Base-by-base conservation (phyloP, 768 basidiomycete species). In the Leucogyrophana mollusca region DNA sequence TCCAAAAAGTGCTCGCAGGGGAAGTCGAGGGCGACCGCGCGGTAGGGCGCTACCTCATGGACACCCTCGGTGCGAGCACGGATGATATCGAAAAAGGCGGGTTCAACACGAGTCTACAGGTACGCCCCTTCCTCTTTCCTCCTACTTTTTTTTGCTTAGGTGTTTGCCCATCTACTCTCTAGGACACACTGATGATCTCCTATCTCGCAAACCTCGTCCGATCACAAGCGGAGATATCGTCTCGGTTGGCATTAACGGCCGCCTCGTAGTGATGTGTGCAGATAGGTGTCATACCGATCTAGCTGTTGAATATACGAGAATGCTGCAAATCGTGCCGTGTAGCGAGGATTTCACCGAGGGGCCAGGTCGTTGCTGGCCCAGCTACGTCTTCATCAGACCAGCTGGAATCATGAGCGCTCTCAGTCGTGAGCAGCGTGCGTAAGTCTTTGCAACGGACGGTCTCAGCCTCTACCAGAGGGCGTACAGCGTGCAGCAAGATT, bases 261-360 rank as follows among this genome's bases (percentile, higher is more conserved):
- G 66, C 74, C 38, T 65, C 65, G 56, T 79, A 69, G 56, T 54
- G 18, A 34, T 20, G 17, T 27, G 17, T 21, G 21, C 35, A 32
- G 30, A 23, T 38, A 27, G 16, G 25, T 46, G 42, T 25, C 40
- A 34, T 20, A 36, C 50, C 55, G 35, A 25, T 34, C 47, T 46
- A 87, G 68, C 87, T 89, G 68, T 99, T 99, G 76, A 99, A 99
- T 53, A 98, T 92, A 49, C 94, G 78, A 35, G 92, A 94, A 69
- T 98, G 95, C 65, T 94, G 90, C 58, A 93, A 69, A 69, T 97
- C 95, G 65, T 99, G 96, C 48, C 96, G 75, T 33, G 82, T 79
- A 27, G 87, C 83, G 22, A 98, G 74, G 33, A 98, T 87, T 68
- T 99, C 96, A 14, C 94, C 94, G 16, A 99, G 65, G 1, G 95